A percentile compares a stretch with the other conserved stretches of the same genome.
These are phyloP conservation scores for Hyaloscypha hepaticicola DNA, from an alignment of 495 filamentous ascomycete species.

Conservation along the genomic window DNA sequence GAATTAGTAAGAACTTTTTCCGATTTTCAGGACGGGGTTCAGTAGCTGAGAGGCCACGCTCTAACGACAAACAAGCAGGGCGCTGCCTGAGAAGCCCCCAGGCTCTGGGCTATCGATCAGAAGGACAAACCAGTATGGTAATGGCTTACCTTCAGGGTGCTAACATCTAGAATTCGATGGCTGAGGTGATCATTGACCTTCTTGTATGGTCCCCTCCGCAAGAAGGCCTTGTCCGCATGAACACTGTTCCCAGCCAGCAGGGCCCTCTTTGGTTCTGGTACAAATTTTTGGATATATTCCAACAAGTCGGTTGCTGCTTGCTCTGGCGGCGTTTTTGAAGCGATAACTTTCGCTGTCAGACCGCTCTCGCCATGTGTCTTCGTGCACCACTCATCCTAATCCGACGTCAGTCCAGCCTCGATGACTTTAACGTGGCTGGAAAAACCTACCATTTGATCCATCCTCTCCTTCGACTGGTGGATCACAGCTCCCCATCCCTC, in stretches of 20 bases:
- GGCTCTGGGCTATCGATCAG: no score
- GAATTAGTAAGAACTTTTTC: no score
- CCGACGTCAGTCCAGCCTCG: neutral
- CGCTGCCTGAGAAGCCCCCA: no score
- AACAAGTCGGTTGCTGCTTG: slow-evolving; percentile 72
- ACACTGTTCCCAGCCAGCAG: slow-evolving; percentile 90
- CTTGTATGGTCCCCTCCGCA: slow-evolving; percentile 70
- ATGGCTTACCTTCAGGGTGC: slow-evolving; percentile 84
- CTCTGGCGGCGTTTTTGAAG: slow-evolving; percentile 68
- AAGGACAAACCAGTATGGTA: no score
- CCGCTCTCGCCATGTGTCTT: slow-evolving; percentile 65
- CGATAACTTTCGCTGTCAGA: slow-evolving; percentile 72
- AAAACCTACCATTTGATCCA: slow-evolving; percentile 64
- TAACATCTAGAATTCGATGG: slow-evolving; percentile 91
- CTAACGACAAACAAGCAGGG: no score
- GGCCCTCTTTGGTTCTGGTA: slow-evolving; percentile 61
- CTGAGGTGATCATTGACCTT: slow-evolving; percentile 72
- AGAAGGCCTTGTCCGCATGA: slow-evolving; percentile 84
- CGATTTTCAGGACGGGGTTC: no score
- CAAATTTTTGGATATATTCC: slow-evolving; percentile 68
- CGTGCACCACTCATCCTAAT: slow-evolving; percentile 54
- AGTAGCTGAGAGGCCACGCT: no score
- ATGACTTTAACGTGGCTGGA: neutral
- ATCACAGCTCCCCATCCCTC: slow-evolving; percentile 79
- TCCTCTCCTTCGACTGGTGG: slow-evolving; percentile 65